A percentile compares a stretch with the other conserved stretches of the same genome.
phyloP scores from a whole-genome alignment of 495 filamentous ascomycete species.

The Podospora pseudoanserina region DNA sequence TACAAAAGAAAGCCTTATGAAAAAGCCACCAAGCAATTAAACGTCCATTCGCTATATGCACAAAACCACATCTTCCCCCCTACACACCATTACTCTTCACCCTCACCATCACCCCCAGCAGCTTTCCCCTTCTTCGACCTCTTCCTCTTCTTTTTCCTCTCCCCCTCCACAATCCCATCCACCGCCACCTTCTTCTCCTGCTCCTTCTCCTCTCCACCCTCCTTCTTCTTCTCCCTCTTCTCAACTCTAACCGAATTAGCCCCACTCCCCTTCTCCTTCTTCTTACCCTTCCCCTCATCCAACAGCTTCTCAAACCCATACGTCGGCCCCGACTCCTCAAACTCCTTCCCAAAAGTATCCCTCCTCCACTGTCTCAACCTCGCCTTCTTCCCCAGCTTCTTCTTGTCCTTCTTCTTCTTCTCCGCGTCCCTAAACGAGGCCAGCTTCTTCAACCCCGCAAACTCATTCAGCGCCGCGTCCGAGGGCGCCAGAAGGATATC shows the following conservation, averaged over 20 bases:
- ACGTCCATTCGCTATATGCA: conserved; percentile 5
- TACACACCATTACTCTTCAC: background rate
- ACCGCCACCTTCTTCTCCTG: conserved; percentile 7
- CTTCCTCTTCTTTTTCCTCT: conserved; percentile 52
- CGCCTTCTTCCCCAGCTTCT: conserved; percentile 85
- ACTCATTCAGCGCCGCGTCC: conserved; percentile 83
- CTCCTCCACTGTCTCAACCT: conserved; percentile 84
- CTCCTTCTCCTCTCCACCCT: conserved; percentile 4
- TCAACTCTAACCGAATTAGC: conserved; percentile 19
- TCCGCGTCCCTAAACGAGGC: conserved; percentile 81
- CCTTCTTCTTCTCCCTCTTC: conserved; percentile 14
- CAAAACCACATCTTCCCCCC: background rate
- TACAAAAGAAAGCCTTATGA: background rate
- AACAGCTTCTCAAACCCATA: conserved; percentile 40
- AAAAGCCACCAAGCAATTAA: background rate
- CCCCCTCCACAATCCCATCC: conserved; percentile 30
- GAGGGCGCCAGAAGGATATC: conserved; percentile 86
- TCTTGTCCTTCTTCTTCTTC: conserved; percentile 84
- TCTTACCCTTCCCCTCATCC: conserved; percentile 20
- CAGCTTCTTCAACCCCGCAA: conserved; percentile 89
- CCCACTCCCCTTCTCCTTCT: conserved; percentile 15
- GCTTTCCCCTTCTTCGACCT: conserved; percentile 39
- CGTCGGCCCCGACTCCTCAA: conserved; percentile 45
- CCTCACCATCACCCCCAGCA: conserved; percentile 1
- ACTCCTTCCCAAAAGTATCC: conserved; percentile 79